Evolutionary conservation across 306 rosid genomes (phyloP).

Genomic region (Myrica gale): DNA sequence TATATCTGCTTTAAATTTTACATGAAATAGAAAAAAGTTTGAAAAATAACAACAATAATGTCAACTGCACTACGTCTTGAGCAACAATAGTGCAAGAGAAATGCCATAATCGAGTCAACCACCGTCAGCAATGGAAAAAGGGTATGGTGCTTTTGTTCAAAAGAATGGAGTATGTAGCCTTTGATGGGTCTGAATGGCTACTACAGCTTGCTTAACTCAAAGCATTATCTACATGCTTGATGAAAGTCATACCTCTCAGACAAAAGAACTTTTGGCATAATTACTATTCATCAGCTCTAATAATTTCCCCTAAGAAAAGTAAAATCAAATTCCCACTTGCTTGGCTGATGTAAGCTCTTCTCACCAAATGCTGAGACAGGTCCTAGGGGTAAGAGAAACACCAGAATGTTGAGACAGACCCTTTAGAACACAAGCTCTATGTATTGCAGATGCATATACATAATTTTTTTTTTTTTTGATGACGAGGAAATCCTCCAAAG

Average conservation of each 20-base stretch:
- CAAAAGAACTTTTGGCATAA: not conserved
- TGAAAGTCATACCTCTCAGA: not conserved
- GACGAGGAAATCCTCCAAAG: too few relatives aligned
- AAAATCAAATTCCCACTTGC: not conserved
- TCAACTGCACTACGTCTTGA: constrained; percentile 3
- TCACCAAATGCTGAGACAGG: not conserved
- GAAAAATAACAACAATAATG: constrained; percentile 1
- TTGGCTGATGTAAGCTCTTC: not conserved
- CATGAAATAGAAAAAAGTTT: constrained; percentile 8
- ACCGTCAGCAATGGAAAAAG: not conserved
- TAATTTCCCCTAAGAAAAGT: not conserved
- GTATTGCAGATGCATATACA: not conserved
- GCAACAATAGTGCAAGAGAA: not conserved
- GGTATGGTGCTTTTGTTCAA: not conserved
- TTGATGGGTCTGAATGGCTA: not conserved
- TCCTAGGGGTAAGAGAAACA: not conserved
- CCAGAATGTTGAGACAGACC: not conserved
- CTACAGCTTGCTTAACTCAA: not conserved
- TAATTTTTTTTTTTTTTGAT: too few relatives aligned
- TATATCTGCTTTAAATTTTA: constrained; percentile 12
- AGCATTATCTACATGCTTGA: not conserved
- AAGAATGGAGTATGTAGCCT: not conserved
- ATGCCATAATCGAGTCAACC: not conserved
- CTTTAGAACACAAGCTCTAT: not conserved
- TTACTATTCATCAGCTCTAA: not conserved